Evolutionary conservation across 345 rosid species (phyloP).

Genomic region (Acer saccharum): DNA sequence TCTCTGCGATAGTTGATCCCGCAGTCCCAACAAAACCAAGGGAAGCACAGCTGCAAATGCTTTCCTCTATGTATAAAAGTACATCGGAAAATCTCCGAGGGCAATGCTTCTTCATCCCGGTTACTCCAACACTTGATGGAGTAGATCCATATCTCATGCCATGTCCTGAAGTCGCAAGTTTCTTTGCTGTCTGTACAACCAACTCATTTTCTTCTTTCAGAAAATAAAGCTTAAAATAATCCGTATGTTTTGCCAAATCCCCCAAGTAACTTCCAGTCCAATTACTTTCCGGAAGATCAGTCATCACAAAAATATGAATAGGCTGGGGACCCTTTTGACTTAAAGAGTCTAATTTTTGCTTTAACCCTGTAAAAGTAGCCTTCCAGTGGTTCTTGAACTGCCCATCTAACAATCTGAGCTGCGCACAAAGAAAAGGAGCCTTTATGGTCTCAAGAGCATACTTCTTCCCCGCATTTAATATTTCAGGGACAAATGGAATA

Average conservation of each 20-base stretch:
- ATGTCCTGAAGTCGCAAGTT: conserved; percentile 49
- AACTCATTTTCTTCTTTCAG: conserved; percentile 56
- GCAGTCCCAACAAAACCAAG: conserved; percentile 90
- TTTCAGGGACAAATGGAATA: conserved; percentile 79
- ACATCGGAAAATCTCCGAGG: conserved; percentile 46
- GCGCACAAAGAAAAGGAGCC: conserved; percentile 81
- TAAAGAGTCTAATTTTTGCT: conserved; percentile 67
- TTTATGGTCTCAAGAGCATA: conserved; percentile 56
- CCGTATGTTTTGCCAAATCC: conserved; percentile 55
- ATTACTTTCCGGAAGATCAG: conserved; percentile 83
- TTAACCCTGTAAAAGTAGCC: conserved; percentile 58
- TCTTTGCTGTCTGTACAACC: conserved; percentile 47
- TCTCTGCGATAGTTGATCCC: conserved; percentile 90
- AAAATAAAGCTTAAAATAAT: conserved; percentile 58
- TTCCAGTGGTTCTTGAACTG: conserved; percentile 94
- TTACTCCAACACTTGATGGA: conserved; percentile 32
- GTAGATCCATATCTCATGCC: conserved; percentile 49
- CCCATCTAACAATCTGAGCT: conserved; percentile 90
- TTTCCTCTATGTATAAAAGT: conserved; percentile 78
- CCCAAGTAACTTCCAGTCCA: conserved; percentile 86
- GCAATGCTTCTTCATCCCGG: conserved; percentile 45
- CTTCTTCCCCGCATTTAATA: conserved; percentile 59
- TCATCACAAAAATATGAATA: conserved; percentile 75
- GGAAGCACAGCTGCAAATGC: conserved; percentile 93
- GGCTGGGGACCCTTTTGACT: conserved; percentile 38